A percentile compares a stretch with the other conserved stretches of the same genome.
Evolutionary conservation across 768 basidiomycete genomes (phyloP).

Genomic region (Leccinum boreale): DNA sequence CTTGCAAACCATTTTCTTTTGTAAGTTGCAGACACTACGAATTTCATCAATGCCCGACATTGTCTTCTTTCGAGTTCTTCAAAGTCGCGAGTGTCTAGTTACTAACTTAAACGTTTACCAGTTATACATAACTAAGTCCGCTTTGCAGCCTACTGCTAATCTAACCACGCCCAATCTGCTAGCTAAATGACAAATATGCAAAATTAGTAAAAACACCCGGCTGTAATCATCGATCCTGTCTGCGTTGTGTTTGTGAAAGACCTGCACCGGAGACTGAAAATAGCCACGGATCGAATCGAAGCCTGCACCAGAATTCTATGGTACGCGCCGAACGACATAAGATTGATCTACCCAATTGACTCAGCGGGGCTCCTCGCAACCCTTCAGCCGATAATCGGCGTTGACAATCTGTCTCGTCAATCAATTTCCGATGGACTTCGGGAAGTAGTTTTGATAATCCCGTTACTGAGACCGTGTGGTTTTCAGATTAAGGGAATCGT

Average conservation of each 20-base stretch:
- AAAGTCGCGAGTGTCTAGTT: too few relatives aligned
- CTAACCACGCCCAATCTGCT: too few relatives aligned
- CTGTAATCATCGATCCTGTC: not conserved
- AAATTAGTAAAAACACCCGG: too few relatives aligned
- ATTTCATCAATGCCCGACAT: too few relatives aligned
- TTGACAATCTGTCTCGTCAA: not conserved
- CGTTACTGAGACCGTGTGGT: not conserved
- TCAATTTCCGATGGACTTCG: not conserved
- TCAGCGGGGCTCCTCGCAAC: not conserved
- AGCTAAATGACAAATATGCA: too few relatives aligned
- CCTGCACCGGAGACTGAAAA: not conserved
- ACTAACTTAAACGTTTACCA: too few relatives aligned
- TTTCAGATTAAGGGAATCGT: not conserved
- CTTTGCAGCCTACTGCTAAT: too few relatives aligned
- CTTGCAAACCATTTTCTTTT: too few relatives aligned
- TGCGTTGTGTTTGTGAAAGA: not conserved
- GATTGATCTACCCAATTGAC: not conserved
- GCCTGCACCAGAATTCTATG: not conserved
- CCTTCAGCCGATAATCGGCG: not conserved
- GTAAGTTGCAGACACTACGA: too few relatives aligned
- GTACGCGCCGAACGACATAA: not conserved
- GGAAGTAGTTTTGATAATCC: not conserved
- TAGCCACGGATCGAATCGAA: not conserved
- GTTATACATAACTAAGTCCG: too few relatives aligned
- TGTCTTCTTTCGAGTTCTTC: too few relatives aligned